Evolutionary conservation across 2,329 filamentous ascomycete genomes (phyloP).

Genomic region (Atkinsonella texensis): DNA sequence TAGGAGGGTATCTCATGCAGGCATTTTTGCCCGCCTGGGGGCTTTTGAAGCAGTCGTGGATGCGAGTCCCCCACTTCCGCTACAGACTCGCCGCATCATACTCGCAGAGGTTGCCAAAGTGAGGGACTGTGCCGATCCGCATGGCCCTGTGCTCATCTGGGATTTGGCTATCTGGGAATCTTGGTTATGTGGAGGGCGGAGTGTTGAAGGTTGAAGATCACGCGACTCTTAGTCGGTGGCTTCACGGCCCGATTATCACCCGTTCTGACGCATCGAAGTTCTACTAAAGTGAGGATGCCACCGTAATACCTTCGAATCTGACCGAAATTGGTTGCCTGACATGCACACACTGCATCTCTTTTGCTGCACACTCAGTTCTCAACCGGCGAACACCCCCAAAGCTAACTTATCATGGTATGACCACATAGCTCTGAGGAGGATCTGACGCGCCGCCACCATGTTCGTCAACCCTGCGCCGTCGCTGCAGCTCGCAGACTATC

Average conservation of each 20-base stretch:
- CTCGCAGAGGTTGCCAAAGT: no score
- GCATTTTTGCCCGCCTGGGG: slow-evolving; percentile 23
- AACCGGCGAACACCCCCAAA: not conserved
- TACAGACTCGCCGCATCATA: slow-evolving; percentile 23
- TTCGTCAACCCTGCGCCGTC: slow-evolving; percentile 35
- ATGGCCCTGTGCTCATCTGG: no score
- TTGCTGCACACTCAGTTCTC: not conserved
- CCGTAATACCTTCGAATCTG: not conserved
- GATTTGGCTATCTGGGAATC: no score
- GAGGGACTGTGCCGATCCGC: no score
- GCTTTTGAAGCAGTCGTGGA: slow-evolving; percentile 33
- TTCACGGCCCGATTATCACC: slow-evolving; percentile 5
- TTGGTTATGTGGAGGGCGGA: no score
- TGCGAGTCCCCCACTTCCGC: slow-evolving; percentile 26
- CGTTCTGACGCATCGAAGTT: not conserved
- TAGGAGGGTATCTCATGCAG: slow-evolving; percentile 22
- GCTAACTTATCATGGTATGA: slow-evolving; percentile 9
- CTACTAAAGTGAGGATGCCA: not conserved
- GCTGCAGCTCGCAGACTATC: slow-evolving; percentile 68
- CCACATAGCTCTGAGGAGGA: slow-evolving; percentile 12
- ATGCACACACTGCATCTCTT: not conserved
- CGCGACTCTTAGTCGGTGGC: not conserved
- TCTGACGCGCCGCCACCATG: slow-evolving; percentile 25
- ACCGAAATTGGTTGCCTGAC: not conserved
- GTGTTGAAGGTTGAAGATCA: no score